These are phyloP conservation scores for Apiospora aurea DNA, from an alignment of 2,329 filamentous ascomycete species.

Conservation along the genomic window DNA sequence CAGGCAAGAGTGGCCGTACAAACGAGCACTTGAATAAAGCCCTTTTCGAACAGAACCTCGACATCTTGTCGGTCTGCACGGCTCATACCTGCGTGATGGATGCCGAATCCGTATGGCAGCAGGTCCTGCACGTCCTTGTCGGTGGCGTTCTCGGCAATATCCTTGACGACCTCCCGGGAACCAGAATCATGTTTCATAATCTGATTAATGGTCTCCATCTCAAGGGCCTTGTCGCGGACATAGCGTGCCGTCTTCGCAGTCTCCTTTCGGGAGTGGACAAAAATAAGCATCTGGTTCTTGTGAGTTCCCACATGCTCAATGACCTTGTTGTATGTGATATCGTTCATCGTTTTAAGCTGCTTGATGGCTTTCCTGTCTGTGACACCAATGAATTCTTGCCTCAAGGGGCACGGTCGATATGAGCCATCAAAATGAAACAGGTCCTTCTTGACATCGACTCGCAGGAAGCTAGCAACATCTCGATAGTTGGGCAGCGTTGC, in stretches of 20 bases:
- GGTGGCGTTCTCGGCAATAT: conserved; percentile 82
- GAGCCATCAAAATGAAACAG: conserved; percentile 97
- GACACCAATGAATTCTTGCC: conserved; percentile 96
- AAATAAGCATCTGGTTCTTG: conserved; percentile 97
- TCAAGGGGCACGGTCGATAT: conserved; percentile 90
- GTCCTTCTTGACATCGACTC: conserved; percentile 83
- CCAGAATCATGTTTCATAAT: conserved; percentile 93
- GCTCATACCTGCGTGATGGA: conserved; percentile 98
- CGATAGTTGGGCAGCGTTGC: conserved; percentile 96
- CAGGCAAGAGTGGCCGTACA: conserved; percentile 98
- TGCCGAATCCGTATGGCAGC: conserved; percentile 94
- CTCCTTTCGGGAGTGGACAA: conserved; percentile 97
- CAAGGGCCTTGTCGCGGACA: conserved; percentile 95
- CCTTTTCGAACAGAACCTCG: conserved; percentile 91
- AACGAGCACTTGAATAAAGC: conserved; percentile 91
- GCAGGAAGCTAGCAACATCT: conserved; percentile 94
- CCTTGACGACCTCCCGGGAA: conserved; percentile 84
- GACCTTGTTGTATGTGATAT: conserved; percentile 97
- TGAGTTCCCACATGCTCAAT: conserved; percentile 94
- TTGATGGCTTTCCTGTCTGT: conserved; percentile 99
- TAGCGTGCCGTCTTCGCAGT: conserved; percentile 97
- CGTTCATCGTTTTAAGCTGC: conserved; percentile 98
- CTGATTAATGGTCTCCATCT: conserved; percentile 95
- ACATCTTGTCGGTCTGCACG: conserved; percentile 94
- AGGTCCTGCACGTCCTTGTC: conserved; percentile 93